Percentiles rank a stretch among this genome's conserved stretches.
Evolutionary conservation across 2,329 filamentous ascomycete genomes (phyloP).

Genomic region (Alternaria conjuncta): DNA sequence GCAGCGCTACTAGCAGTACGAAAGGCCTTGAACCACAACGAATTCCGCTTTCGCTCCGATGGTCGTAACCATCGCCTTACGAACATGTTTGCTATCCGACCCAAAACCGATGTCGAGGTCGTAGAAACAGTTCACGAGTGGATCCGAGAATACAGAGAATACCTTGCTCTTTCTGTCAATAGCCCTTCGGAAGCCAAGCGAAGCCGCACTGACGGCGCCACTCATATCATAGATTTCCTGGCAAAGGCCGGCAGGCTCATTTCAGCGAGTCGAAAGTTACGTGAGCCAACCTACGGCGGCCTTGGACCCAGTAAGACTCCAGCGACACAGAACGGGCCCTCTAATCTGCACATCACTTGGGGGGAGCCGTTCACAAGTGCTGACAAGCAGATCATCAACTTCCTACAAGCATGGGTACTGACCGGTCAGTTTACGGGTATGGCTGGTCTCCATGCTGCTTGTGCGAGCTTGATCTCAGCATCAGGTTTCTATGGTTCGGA

Average conservation of each 20-base stretch:
- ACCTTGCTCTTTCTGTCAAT: slow-evolving; percentile 43
- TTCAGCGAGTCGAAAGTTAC: slow-evolving; percentile 46
- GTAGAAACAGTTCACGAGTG: slow-evolving; percentile 60
- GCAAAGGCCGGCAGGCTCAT: slow-evolving; percentile 51
- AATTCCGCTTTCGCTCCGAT: slow-evolving; percentile 67
- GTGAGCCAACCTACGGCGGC: slow-evolving; percentile 41
- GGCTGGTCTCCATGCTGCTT: slow-evolving; percentile 66
- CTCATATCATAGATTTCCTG: slow-evolving; percentile 49
- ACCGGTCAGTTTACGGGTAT: slow-evolving; percentile 32
- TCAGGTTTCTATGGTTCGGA: slow-evolving; percentile 64
- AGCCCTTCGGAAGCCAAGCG: neutral
- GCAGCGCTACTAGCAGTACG: slow-evolving; percentile 73
- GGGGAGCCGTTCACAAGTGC: slow-evolving; percentile 54
- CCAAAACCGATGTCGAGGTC: slow-evolving; percentile 60
- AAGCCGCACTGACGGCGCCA: slow-evolving; percentile 23
- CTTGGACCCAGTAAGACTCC: slow-evolving; percentile 49
- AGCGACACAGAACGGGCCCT: slow-evolving; percentile 22
- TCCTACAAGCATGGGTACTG: slow-evolving; percentile 69
- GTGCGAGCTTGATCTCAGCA: slow-evolving; percentile 68
- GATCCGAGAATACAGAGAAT: slow-evolving; percentile 63
- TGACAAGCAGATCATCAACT: slow-evolving; percentile 67
- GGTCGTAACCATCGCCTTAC: slow-evolving; percentile 58
- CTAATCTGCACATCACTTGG: slow-evolving; percentile 21
- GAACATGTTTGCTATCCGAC: slow-evolving; percentile 68
- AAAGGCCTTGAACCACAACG: slow-evolving; percentile 65